Conservation (phyloP, 2,329 filamentous ascomycete genomes). For the Neocatenulostroma microsporum region DNA sequence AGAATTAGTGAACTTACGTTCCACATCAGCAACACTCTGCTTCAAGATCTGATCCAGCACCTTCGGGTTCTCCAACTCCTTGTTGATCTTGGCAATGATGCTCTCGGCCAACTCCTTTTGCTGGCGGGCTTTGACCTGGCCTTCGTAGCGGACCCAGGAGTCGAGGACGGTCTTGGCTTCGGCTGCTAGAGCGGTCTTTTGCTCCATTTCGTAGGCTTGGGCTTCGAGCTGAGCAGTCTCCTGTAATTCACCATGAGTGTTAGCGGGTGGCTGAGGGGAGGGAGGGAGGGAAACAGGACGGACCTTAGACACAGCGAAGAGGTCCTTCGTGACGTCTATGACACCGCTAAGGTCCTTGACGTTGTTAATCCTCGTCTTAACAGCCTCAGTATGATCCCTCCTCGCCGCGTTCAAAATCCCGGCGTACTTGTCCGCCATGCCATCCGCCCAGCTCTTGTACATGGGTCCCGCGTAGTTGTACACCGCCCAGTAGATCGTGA, state of each 20-base stretch:
- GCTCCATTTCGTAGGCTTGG: constrained; percentile 93
- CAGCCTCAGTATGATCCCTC: constrained; percentile 88
- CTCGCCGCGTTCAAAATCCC: constrained; percentile 90
- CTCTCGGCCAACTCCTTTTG: constrained; percentile 89
- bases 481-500: constrained; percentile 85
- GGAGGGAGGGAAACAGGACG: too few relatives aligned
- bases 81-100: constrained; percentile 95
- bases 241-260: too few relatives aligned
- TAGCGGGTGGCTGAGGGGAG: too few relatives aligned
- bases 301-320: constrained; percentile 98
- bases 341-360: constrained; percentile 92
- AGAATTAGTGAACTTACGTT: too few relatives aligned
- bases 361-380: constrained; percentile 87
- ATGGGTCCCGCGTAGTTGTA: constrained; percentile 89
- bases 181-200: constrained; percentile 80
- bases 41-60: constrained; percentile 93
- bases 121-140: constrained; percentile 97
- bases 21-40: constrained; percentile 91
- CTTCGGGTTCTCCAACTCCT: constrained; percentile 98
- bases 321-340: constrained; percentile 90
- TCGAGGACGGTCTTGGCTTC: constrained; percentile 96
- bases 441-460: constrained; percentile 88
- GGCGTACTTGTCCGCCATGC: constrained; percentile 86
- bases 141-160: constrained; percentile 97
- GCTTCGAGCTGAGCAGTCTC: constrained; percentile 96